phyloP scores from a whole-genome alignment of 2,329 filamentous ascomycete species.

The Exophiala bonariae region DNA sequence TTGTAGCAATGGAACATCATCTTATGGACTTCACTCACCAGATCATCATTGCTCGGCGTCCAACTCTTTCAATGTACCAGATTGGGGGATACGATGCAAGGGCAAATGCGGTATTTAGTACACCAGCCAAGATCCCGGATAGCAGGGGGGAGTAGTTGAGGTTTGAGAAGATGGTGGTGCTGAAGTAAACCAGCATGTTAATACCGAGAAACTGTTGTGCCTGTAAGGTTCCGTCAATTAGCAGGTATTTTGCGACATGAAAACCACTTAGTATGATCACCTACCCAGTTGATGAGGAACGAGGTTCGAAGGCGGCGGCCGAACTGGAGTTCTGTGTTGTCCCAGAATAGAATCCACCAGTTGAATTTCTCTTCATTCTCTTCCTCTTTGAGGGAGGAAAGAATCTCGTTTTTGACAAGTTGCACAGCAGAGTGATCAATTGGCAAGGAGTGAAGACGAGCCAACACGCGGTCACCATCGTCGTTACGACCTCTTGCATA shows the following conservation, averaged over 20 bases:
- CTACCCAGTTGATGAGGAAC: background rate
- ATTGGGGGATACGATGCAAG: background rate
- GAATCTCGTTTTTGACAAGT: background rate
- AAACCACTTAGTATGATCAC: background rate
- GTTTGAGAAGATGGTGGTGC: background rate
- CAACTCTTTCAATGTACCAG: background rate
- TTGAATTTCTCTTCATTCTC: background rate
- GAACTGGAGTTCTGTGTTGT: background rate
- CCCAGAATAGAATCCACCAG: background rate
- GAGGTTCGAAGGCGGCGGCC: background rate
- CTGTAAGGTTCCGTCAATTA: background rate
- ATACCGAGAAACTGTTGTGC: background rate
- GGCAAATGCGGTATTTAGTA: background rate
- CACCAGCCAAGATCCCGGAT: background rate
- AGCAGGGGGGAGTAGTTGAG: background rate
- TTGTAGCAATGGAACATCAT: background rate
- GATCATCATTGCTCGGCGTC: background rate
- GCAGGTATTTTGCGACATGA: background rate
- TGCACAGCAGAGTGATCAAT: background rate
- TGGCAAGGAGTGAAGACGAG: background rate
- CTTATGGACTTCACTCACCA: background rate
- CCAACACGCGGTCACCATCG: conserved; percentile 26
- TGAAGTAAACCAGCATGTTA: background rate
- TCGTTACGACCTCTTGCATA: conserved; percentile 26
- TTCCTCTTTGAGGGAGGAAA: background rate